Evolutionary conservation across 768 basidiomycete genomes (phyloP), one percentile per base, ranked within the genome.

Genomic region (Cystofilobasidium bisporidii): DNA sequence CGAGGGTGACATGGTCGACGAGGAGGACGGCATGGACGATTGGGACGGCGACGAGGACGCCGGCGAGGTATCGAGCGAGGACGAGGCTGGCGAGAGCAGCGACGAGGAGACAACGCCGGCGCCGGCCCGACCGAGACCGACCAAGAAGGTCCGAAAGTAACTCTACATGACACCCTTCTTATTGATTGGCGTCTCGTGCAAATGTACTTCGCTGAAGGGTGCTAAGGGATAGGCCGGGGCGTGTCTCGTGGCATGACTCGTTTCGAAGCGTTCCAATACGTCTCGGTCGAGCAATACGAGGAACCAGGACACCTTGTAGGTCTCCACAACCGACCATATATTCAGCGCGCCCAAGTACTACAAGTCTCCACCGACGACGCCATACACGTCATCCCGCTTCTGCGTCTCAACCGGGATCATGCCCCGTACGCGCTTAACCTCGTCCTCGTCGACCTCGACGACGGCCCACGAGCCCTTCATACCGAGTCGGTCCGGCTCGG

Each of bases 331-430:
- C n/a, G n/a, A n/a, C n/a, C n/a, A n/a, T n/a, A n/a, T n/a, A n/a
- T n/a, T n/a, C n/a, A n/a, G n/a, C n/a, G n/a, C n/a, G n/a, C n/a
- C n/a, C n/a, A n/a, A n/a, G n/a, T 47, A 4, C 45, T 18, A 47
- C 45, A 24, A 18, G 18, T 47, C n/a, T 47, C 45, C 45, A 17
- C 53, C 53, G 53, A 71, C 71, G 4, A 71, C 65, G 15, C 71
- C 73, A 62, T 74, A 74, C 12, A 74, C 62, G 50, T 76, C 75
- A 5, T 43, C 63, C 43, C 74, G 62, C 65, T 74, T 73, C 65
- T 76, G 75, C 3, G 72, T 65, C 5, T 63, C 72, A 12, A 76
- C 53, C 0, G 75, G 75, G 26, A 76, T 75, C 67, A 73, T 72
- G 18, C 59, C 55, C 36, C 75, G 48, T 12, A 71, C 71, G n/a